These are phyloP conservation scores for Allium sativum DNA, from an alignment of 106 monocot genomes.

Conservation along the genomic window DNA sequence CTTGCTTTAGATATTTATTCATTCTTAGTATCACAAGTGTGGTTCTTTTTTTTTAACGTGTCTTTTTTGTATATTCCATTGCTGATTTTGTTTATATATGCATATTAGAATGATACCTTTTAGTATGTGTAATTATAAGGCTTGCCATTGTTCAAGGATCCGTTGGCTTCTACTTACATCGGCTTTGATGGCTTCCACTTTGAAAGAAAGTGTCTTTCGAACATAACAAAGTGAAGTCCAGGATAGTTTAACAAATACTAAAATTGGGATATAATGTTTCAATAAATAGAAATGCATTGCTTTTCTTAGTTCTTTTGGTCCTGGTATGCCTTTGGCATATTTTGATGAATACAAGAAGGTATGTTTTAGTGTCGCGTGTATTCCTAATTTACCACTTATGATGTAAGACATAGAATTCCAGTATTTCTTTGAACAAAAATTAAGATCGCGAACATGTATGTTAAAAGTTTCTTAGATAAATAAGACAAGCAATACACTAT, in stretches of 20 bases:
- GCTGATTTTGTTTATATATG: not conserved
- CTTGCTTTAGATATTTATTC: conserved; percentile 75
- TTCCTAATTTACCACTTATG: not conserved
- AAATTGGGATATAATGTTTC: conserved; percentile 77
- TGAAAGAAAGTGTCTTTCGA: conserved; percentile 76
- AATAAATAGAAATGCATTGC: conserved; percentile 71
- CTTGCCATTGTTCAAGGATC: conserved; percentile 74
- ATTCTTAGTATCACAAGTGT: conserved; percentile 79
- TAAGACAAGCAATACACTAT: too few species aligned
- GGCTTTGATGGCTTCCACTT: conserved; percentile 82
- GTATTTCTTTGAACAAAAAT: too few species aligned
- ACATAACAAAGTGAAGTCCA: conserved; percentile 94
- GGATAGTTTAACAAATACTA: conserved; percentile 74
- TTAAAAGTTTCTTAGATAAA: too few species aligned
- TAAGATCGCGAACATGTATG: too few species aligned
- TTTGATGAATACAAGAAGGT: conserved; percentile 92
- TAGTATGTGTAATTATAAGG: conserved; percentile 30
- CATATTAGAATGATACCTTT: conserved; percentile 5
- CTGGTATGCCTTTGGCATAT: conserved; percentile 51
- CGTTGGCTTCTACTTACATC: conserved; percentile 54
- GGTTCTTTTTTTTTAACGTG: not conserved
- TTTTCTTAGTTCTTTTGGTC: conserved; percentile 61
- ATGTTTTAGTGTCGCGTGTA: not conserved
- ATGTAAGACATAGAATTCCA: too few species aligned
- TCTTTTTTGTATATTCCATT: conserved; percentile 5